Conservation (phyloP, 1,139 yeast species). For the Suhomyces panamericanus region DNA sequence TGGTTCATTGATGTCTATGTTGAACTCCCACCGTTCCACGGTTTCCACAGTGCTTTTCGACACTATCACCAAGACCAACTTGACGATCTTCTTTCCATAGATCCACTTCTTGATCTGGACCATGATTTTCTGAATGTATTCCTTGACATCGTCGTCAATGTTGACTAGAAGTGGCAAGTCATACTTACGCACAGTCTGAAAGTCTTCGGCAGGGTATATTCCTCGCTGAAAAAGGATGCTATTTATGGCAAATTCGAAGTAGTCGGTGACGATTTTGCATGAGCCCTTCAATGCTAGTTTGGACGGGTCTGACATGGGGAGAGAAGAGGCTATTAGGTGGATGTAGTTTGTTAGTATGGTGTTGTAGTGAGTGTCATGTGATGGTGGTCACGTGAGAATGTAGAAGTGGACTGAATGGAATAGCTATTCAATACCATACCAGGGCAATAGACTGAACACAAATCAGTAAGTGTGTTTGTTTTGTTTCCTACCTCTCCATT, state of each 20-base stretch:
- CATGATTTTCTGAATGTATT: constrained; percentile 68
- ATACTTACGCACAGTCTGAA: constrained; percentile 75
- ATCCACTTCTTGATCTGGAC: constrained; percentile 84
- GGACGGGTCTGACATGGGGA: constrained; percentile 22
- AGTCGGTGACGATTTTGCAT: constrained; percentile 75
- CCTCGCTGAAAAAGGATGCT: constrained; percentile 87
- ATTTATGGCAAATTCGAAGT: constrained; percentile 78
- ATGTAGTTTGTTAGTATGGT: too few relatives aligned
- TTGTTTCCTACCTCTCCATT: too few relatives aligned
- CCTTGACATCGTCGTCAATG: constrained; percentile 73
- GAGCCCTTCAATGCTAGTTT: constrained; percentile 75
- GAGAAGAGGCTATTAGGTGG: not conserved
- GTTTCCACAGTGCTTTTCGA: constrained; percentile 66
- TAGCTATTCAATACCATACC: too few relatives aligned
- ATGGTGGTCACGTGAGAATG: too few relatives aligned
- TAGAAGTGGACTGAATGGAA: too few relatives aligned
- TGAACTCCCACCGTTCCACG: constrained; percentile 88
- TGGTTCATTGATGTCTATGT: constrained; percentile 46
- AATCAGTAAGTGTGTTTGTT: too few relatives aligned
- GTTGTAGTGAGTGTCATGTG: too few relatives aligned
- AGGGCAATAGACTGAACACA: too few relatives aligned
- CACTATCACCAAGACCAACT: constrained; percentile 70
- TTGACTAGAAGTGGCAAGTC: constrained; percentile 75
- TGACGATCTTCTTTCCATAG: constrained; percentile 65
- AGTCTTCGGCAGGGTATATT: constrained; percentile 87